Conservation (phyloP, 768 basidiomycete species). For the Termitomyces sp. region DNA sequence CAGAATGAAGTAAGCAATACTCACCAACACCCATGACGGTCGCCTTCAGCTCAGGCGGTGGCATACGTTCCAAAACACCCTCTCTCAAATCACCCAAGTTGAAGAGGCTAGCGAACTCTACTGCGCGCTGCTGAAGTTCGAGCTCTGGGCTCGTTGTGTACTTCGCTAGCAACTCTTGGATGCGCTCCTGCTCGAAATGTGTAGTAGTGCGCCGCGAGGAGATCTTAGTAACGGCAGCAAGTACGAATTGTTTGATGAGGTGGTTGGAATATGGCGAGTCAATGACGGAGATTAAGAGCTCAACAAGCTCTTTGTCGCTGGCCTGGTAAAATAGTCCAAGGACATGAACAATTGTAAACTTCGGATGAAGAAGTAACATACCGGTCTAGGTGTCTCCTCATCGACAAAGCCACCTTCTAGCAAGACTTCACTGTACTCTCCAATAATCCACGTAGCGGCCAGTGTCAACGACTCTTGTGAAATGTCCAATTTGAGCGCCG, state of each 20-base stretch:
- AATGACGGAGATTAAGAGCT: slow-evolving; percentile 81
- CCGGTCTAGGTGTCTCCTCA: slow-evolving; percentile 66
- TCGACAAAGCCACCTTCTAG: slow-evolving; percentile 81
- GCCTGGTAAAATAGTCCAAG: slow-evolving; percentile 39
- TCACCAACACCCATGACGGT: slow-evolving; percentile 91
- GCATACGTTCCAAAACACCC: slow-evolving; percentile 97
- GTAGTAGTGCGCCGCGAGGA: slow-evolving; percentile 74
- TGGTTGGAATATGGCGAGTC: slow-evolving; percentile 94
- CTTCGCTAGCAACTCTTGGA: slow-evolving; percentile 70
- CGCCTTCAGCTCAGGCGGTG: slow-evolving; percentile 96
- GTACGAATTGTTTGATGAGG: slow-evolving; percentile 87
- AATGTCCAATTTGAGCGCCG: slow-evolving; percentile 83
- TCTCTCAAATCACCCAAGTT: slow-evolving; percentile 67
- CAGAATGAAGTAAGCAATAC: slow-evolving; percentile 18
- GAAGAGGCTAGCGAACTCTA: slow-evolving; percentile 90
- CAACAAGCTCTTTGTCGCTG: slow-evolving; percentile 78
- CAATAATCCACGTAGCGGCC: slow-evolving; percentile 92
- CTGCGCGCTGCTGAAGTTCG: slow-evolving; percentile 93
- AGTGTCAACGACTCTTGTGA: slow-evolving; percentile 96
- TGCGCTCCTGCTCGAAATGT: slow-evolving; percentile 68
- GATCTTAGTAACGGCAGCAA: slow-evolving; percentile 87
- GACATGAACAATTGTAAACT: neutral
- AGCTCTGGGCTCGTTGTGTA: slow-evolving; percentile 89
- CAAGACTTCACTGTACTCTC: slow-evolving; percentile 92
- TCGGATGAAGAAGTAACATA: slow-evolving; percentile 25